Percentiles rank a stretch among this genome's conserved stretches.
phyloP scores from a whole-genome alignment of 164 flowering plant species.

The Vitis labrusca region DNA sequence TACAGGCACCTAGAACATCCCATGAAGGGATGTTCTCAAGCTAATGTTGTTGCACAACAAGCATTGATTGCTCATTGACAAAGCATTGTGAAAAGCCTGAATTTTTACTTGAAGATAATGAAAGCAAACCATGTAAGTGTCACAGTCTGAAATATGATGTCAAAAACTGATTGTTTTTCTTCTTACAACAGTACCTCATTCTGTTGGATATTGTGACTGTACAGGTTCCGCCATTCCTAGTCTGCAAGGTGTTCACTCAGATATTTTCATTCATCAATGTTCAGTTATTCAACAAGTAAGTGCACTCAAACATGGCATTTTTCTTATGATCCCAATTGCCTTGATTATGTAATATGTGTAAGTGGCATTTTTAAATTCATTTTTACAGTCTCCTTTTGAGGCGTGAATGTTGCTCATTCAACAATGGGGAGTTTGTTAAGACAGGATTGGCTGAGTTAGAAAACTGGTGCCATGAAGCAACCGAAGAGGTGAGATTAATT shows the following conservation, averaged over 20 bases:
- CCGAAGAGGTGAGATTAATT: too few species aligned
- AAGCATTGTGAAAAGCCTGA: constrained; percentile 66
- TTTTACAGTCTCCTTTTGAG: too few species aligned
- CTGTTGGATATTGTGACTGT: constrained; percentile 8
- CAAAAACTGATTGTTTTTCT: neutral
- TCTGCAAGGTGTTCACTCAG: constrained; percentile 66
- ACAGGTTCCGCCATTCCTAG: constrained; percentile 69
- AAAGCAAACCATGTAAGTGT: constrained; percentile 68
- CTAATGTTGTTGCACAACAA: constrained; percentile 77
- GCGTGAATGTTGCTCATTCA: too few species aligned
- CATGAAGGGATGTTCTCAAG: constrained; percentile 78
- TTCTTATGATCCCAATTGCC: neutral
- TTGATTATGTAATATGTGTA: neutral
- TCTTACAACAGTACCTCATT: neutral
- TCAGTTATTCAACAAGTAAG: constrained; percentile 74
- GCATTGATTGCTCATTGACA: constrained; percentile 80
- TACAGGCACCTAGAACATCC: constrained; percentile 78
- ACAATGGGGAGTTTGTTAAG: too few species aligned
- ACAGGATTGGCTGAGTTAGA: too few species aligned
- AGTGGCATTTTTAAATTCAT: too few species aligned
- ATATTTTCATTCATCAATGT: constrained; percentile 79
- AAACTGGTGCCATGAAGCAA: too few species aligned
- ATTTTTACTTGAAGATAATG: constrained; percentile 54
- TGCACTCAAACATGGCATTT: neutral
- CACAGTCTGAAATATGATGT: neutral